A percentile compares a stretch with the other conserved stretches of the same genome.
phyloP scores from a whole-genome alignment of 108 stramenopile species.

The Nitzschia sp. region DNA sequence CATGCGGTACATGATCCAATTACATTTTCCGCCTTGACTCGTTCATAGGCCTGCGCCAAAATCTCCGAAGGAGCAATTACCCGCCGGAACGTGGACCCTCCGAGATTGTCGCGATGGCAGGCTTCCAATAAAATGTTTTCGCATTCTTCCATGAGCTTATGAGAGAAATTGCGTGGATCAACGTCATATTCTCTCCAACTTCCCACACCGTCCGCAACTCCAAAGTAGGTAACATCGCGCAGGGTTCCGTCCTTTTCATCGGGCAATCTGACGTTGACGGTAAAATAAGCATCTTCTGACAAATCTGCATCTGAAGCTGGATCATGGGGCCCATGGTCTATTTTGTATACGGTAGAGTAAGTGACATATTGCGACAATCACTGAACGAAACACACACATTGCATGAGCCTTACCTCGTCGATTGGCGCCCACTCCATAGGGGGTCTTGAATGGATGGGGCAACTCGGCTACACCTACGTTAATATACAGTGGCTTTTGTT shows the following conservation, averaged over 20 bases:
- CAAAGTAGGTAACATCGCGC: slow-evolving; percentile 80
- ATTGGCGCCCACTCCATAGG: slow-evolving; percentile 69
- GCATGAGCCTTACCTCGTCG: slow-evolving; percentile 59
- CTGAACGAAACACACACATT: neutral
- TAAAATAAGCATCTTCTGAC: slow-evolving; percentile 91
- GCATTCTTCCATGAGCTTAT: slow-evolving; percentile 84
- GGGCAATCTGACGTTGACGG: slow-evolving; percentile 51
- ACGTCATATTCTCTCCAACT: slow-evolving; percentile 94
- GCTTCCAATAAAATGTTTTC: slow-evolving; percentile 66
- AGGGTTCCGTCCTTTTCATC: slow-evolving; percentile 63
- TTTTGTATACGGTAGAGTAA: slow-evolving; percentile 5
- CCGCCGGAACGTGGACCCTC: slow-evolving; percentile 55
- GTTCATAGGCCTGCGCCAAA: slow-evolving; percentile 70
- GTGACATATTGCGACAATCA: too few species aligned
- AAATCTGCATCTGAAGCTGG: slow-evolving; percentile 64
- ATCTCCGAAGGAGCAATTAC: slow-evolving; percentile 69
- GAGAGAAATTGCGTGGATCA: slow-evolving; percentile 90
- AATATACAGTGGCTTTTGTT: slow-evolving; percentile 73
- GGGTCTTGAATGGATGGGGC: slow-evolving; percentile 93
- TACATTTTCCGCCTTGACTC: slow-evolving; percentile 78
- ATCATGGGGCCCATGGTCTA: slow-evolving; percentile 72
- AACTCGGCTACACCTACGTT: slow-evolving; percentile 80
- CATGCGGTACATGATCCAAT: slow-evolving; percentile 91
- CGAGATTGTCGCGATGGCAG: slow-evolving; percentile 16
- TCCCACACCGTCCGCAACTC: slow-evolving; percentile 97